Base-by-base conservation (phyloP, 805 yeast genomes). In the Millerozyma acaciae region DNA sequence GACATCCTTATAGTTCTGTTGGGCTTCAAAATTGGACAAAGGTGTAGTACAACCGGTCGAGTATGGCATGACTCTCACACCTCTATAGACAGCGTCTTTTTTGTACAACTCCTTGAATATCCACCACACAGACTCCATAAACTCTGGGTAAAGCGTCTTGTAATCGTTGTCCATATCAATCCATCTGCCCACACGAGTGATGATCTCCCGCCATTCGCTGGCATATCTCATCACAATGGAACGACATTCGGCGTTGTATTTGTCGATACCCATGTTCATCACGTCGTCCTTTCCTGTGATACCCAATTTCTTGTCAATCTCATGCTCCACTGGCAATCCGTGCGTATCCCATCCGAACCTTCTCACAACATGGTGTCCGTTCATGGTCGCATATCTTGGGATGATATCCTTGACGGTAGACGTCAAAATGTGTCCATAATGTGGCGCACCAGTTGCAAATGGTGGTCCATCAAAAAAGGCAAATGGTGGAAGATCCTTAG, bases 51-150 rank as follows among this genome's bases (percentile, higher is more conserved):
- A 81, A 37, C 95, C 99, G 25, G 97, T 90, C 17, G 97, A 90
- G 65, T 93, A 93, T 28, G 99, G 99, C 99, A 93, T 93, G 34
- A 93, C 99, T 60, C 95, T 79, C 61, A 77, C 80, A 38, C 98
- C 98, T 63, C 95, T 78, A 70, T 93, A 93, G 28, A 93, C 97
- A 37, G 85, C 77, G 33, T 79, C 83, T 63, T 89, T 93, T 38
- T 84, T 80, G 59, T 69, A 87, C 48, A 93, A 70, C 65, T 87
- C 79, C 68, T 84, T 80, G 75, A 93, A 93, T 20, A 87, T 96
- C 98, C 98, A 93, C 99, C 99, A 93, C 30, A 81, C 93, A 28
- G 96, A 85, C 69, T 93, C 99, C 99, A 93, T 93, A 51, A 87
- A 93, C 37, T 81, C 71, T 29, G 97, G 96, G 60, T 94, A 88